A percentile compares a stretch with the other conserved stretches of the same genome.
Evolutionary conservation across 805 yeast genomes (phyloP).

Genomic region (Teunomyces kruisii): DNA sequence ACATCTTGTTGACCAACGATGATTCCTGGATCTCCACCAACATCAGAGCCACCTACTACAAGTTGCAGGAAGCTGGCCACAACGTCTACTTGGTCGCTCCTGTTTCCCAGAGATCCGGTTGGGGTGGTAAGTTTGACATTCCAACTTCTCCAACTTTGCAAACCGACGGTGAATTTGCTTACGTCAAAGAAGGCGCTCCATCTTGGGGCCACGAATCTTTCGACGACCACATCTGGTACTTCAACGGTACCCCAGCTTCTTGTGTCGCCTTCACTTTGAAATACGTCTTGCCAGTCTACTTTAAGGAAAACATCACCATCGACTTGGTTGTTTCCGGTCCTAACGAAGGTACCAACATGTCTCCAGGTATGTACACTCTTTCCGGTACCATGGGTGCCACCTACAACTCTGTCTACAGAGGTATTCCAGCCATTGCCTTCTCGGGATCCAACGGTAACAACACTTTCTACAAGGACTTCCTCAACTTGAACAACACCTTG

Average conservation of each 20-base stretch:
- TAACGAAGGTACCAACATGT: slow-evolving; percentile 51
- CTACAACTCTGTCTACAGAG: slow-evolving; percentile 48
- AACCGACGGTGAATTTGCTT: slow-evolving; percentile 48
- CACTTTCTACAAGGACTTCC: slow-evolving; percentile 47
- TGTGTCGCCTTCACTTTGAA: slow-evolving; percentile 50
- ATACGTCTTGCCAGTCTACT: slow-evolving; percentile 46
- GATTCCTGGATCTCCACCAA: slow-evolving; percentile 21
- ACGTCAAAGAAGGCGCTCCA: slow-evolving; percentile 49
- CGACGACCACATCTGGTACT: slow-evolving; percentile 43
- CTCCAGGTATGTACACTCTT: slow-evolving; percentile 39
- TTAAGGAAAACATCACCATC: slow-evolving; percentile 38
- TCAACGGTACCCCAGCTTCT: slow-evolving; percentile 57
- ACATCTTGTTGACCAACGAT: slow-evolving; percentile 21
- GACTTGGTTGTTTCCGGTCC: slow-evolving; percentile 55
- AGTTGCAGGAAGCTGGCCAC: slow-evolving; percentile 45
- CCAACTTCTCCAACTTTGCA: slow-evolving; percentile 40
- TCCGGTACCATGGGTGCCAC: slow-evolving; percentile 57
- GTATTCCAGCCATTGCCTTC: slow-evolving; percentile 50
- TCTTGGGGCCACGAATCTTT: slow-evolving; percentile 53
- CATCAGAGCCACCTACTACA: slow-evolving; percentile 23
- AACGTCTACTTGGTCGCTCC: slow-evolving; percentile 53
- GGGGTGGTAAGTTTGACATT: slow-evolving; percentile 52
- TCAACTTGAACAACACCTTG: slow-evolving; percentile 38
- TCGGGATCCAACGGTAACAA: slow-evolving; percentile 52
- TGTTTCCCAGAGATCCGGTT: slow-evolving; percentile 50